phyloP scores from a whole-genome alignment of 129 eudicot genomes.

The Ambrosia trifida region DNA sequence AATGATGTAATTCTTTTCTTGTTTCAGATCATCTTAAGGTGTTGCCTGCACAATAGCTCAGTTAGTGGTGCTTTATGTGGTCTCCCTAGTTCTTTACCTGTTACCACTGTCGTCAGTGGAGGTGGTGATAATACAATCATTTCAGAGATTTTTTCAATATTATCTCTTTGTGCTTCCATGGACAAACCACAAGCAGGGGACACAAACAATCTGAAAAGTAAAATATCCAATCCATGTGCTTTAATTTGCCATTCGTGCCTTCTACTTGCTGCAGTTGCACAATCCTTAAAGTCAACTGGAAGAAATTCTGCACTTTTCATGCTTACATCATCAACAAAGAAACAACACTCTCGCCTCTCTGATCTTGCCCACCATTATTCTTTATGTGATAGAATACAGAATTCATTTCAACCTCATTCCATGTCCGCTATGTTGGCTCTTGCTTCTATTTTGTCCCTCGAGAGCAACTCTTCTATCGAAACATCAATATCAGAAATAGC shows the following conservation, averaged over 20 bases:
- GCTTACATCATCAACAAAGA: conserved; percentile 77
- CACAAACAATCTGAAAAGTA: conserved; percentile 47
- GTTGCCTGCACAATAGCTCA: conserved; percentile 70
- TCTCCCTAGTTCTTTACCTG: conserved; percentile 90
- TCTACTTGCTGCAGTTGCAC: conserved; percentile 73
- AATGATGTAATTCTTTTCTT: conserved; percentile 11
- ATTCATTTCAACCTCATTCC: conserved; percentile 71
- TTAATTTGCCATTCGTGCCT: conserved; percentile 74
- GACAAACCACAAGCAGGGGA: conserved; percentile 63
- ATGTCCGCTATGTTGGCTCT: conserved; percentile 94
- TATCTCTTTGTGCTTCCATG: conserved; percentile 71
- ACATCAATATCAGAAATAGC: conserved; percentile 69
- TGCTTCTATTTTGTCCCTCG: conserved; percentile 84
- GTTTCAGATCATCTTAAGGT: conserved; percentile 82
- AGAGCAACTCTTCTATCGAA: conserved; percentile 51
- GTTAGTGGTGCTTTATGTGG: conserved; percentile 78
- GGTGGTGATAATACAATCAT: conserved; percentile 91
- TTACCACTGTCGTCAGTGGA: conserved; percentile 92
- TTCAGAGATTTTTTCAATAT: conserved; percentile 80
- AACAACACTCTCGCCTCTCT: conserved; percentile 82
- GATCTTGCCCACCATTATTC: conserved; percentile 85
- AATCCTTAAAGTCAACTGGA: conserved; percentile 74
- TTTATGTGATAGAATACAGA: conserved; percentile 58
- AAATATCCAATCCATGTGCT: conserved; percentile 51
- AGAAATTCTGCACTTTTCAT: conserved; percentile 77